Evolutionary conservation across 345 rosid genomes (phyloP), one percentile per base, ranked within the genome.

Genomic region (Diplotaxis tenuifolia): DNA sequence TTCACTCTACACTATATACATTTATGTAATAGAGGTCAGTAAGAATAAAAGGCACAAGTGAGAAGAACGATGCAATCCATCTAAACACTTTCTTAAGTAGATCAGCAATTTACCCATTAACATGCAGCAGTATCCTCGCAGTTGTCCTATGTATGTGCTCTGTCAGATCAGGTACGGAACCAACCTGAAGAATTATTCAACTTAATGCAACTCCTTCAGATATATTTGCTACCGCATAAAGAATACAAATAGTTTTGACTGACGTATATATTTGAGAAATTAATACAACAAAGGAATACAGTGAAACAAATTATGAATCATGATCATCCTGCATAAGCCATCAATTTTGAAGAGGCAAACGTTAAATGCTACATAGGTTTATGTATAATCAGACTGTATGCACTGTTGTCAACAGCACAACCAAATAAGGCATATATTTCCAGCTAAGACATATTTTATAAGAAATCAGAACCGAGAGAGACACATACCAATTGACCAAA

Each of bases 81-180:
- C 45, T 34, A 58, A 27, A 25, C 34, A 36, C 14, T 32, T 57
- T 20, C 63, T 66, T 40, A 38, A 50, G 28, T 27, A 50, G n/a
- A 18, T 55, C n/a, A 16, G 67, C 47, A 38, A 62, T 82, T 87
- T 85, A 96, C 99, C 99, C 98, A 45, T 90, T 83, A 53, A 96
- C 89, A 71, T 92, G 99, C 61, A 96, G 96, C 67, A 96, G 84
- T 57, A 81, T 79, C 77, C 93, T 92, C 28, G 97, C 96, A 74
- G 97, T 96, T 70, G 96, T 85, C 84, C 88, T 83, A 72, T 96
- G 96, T 79, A 96, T 85, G 72, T 84, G 90, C 83, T 83, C 86
- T 8, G 72, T 75, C 72, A 92, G 94, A 82, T 86, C 91, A 36
- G 93, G 93, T 53, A 92, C 97, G 57, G 95, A 75, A 58, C 84